Base-by-base conservation (phyloP, 2,329 filamentous ascomycete species). In the Neurospora sp. region DNA sequence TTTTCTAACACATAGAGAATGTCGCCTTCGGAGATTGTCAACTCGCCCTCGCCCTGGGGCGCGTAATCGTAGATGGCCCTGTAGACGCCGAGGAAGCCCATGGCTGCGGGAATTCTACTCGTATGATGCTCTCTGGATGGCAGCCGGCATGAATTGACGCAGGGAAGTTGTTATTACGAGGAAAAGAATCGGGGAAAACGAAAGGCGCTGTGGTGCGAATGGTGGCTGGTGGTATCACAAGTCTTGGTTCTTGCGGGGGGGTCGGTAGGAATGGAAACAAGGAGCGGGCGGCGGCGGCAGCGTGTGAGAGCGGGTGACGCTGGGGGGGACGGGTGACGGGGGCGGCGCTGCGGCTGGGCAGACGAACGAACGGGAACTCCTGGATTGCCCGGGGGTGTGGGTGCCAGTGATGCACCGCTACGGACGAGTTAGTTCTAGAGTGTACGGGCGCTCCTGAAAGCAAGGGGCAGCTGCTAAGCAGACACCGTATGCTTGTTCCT, bases 51-150 rank as follows among this genome's bases (percentile, higher is more conserved):
- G 76, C 89, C 90, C 80, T 96, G 93, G 73, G 95, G 93, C 78
- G 86, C 85, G 84, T 98, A 98, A 83, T 97, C 93, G 85, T 97
- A 98, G 77, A 97, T 78, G 77, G 94, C 95, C 79, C 89, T 91
- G 84, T 93, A 97, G 75, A 98, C 89, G 76, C 93, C 94, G 77
- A 97, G 82, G 84, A 98, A 98, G 74, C 91, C 93, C 94, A 97
- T 97, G 74, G 77, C 77, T 58, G 42, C 40, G 36, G 52, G 52
- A 62, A 62, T 33, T 62, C 52, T 28, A 33, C 52, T 62, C 52
- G 52, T 62, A 17, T 62, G 52, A 62, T 62, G 13, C 23, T 3
- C 23, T 62, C 13, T 33, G 23, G 52, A 33, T 62, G 52, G 23
- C 13, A 62, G 23, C 52, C 52, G 52, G 23, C 52, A 62, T 62